phyloP scores from a whole-genome alignment of 1,139 yeast genomes.

The Lipomyces yarrowii region DNA sequence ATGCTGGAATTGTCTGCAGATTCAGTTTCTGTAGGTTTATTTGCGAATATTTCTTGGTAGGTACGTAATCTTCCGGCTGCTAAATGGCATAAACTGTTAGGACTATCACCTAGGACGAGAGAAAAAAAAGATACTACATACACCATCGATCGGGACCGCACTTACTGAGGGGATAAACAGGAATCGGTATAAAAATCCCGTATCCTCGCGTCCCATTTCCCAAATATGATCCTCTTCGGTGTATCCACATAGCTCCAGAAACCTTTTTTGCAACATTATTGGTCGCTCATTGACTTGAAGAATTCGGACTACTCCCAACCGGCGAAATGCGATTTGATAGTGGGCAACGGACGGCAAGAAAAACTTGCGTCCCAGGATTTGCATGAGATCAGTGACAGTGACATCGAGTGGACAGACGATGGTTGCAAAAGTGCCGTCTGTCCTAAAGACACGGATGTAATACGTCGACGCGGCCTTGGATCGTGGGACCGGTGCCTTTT shows the following conservation, averaged over 20 bases:
- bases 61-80: conserved; percentile 46
- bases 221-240: conserved; percentile 71
- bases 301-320: conserved; percentile 78
- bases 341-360: conserved; percentile 70
- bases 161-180: conserved; percentile 32
- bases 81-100: not conserved
- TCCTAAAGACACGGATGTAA: conserved; percentile 70
- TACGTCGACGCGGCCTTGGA: conserved; percentile 34
- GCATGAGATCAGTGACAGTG: conserved; percentile 73
- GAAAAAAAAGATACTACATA: not conserved
- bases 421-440: conserved; percentile 82
- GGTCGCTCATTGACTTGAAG: conserved; percentile 77
- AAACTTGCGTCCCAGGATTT: conserved; percentile 71
- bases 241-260: conserved; percentile 79
- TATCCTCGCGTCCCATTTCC: conserved; percentile 83
- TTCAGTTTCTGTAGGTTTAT: conserved; percentile 76
- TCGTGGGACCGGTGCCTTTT: conserved; percentile 23
- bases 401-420: conserved; percentile 74
- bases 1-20: conserved; percentile 81
- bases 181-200: conserved; percentile 83
- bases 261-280: conserved; percentile 70
- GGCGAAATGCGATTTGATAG: conserved; percentile 75
- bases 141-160: conserved; percentile 20
- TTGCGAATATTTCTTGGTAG: conserved; percentile 71
- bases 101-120: not conserved